These are phyloP conservation scores for Wickerhamomyces sp. DNA, from an alignment of 1,139 yeast genomes.

Conservation along the genomic window DNA sequence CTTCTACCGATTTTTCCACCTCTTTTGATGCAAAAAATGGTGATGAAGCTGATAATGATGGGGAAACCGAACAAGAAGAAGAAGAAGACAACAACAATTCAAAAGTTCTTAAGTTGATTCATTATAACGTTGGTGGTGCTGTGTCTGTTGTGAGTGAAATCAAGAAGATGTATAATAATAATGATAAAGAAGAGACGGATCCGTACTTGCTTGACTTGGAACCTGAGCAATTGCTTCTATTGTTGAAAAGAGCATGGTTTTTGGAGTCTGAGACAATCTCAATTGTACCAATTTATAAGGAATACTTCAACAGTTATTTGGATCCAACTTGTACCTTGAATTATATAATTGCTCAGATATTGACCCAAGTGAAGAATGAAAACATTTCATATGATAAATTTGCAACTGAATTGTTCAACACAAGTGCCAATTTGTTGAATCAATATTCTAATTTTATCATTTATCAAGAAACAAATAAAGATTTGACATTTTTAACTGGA, in stretches of 20 bases:
- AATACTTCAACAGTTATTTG: constrained; percentile 10
- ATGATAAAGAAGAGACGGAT: not conserved
- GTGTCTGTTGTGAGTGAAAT: constrained; percentile 12
- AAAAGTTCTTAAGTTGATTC: constrained; percentile 4
- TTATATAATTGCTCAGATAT: constrained; percentile 11
- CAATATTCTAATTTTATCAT: constrained; percentile 12
- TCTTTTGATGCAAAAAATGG: not conserved
- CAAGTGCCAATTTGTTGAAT: constrained; percentile 5
- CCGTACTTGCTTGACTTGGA: not conserved
- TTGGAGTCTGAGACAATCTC: not conserved
- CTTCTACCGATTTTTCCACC: not conserved
- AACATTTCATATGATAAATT: not conserved
- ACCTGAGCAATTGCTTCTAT: not conserved
- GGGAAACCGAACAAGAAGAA: not conserved
- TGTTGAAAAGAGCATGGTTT: constrained; percentile 2
- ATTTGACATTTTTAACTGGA: not conserved
- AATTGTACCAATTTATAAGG: not conserved
- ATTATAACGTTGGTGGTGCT: constrained; percentile 20
- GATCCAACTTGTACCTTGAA: constrained; percentile 14
- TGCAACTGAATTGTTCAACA: constrained; percentile 1
- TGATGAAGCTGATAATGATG: not conserved
- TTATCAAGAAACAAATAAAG: constrained; percentile 6
- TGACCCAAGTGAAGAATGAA: constrained; percentile 2
- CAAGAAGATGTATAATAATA: constrained; percentile 1
- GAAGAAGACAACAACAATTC: not conserved